Conservation (phyloP, 2,329 filamentous ascomycete species). For the Phyllosticta capitalensis region DNA sequence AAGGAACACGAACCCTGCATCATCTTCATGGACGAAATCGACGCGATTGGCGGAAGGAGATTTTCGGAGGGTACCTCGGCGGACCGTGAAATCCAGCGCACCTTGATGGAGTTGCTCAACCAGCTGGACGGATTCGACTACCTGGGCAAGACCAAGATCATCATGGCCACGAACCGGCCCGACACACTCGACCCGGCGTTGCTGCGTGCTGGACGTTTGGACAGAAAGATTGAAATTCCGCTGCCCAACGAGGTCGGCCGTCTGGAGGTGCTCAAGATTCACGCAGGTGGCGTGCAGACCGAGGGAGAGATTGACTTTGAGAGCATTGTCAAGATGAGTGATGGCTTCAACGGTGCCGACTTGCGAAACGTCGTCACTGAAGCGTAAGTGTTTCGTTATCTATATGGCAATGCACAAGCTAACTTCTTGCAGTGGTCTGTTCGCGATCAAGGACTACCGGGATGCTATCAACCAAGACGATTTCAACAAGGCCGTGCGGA, state of each 20-base stretch:
- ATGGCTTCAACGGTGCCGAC: conserved; percentile 95
- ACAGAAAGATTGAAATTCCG: conserved; percentile 96
- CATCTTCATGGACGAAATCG: conserved; percentile 99
- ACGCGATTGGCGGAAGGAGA: conserved; percentile 90
- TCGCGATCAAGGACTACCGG: conserved; percentile 96
- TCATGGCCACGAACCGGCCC: conserved; percentile 98
- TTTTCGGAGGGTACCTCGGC: conserved; percentile 97
- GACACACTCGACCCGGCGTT: conserved; percentile 92
- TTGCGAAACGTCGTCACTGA: conserved; percentile 96
- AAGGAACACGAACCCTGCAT: conserved; percentile 99
- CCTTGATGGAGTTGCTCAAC: conserved; percentile 96
- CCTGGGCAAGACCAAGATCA: conserved; percentile 98
- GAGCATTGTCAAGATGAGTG: conserved; percentile 99
- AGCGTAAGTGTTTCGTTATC: conserved; percentile 59
- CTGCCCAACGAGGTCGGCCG: conserved; percentile 94
- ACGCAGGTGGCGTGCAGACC: conserved; percentile 72
- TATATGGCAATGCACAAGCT: conserved; percentile 13
- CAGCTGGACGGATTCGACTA: conserved; percentile 99
- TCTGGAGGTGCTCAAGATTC: conserved; percentile 96
- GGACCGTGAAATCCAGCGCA: conserved; percentile 96
- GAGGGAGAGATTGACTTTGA: conserved; percentile 98
- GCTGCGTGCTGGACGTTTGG: conserved; percentile 82
- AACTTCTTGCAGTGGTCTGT: conserved; percentile 60
- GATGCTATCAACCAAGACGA: conserved; percentile 97
- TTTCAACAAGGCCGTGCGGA: conserved; percentile 97